Base-by-base conservation (phyloP, 2,329 filamentous ascomycete genomes). In the Calcarisporium arbuscula region DNA sequence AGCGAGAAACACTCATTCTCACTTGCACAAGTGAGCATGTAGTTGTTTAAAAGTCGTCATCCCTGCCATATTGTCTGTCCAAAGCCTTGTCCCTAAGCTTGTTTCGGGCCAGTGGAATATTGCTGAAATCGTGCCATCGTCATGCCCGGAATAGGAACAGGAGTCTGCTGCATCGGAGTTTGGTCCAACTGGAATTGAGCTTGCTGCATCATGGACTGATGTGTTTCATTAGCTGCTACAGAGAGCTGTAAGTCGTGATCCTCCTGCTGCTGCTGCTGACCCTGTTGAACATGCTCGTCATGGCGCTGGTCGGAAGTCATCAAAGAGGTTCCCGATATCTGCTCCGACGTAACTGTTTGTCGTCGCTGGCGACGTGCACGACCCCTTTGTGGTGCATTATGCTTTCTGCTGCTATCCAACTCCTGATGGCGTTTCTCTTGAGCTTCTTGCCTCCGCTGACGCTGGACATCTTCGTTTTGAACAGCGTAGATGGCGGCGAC, bases 401-500 rank as follows among this genome's bases (percentile, higher is more conserved):
- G 46, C 19, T 46, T 47, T 28, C 55, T 53, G 5, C 35, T 45
- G 11, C 60, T 51, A 15, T 64, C 63, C 5, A 63, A 54, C 30
- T 64, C 53, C 12, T 48, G 51, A 37, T 64, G 59, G 4, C 62
- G 52, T 38, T 52, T 57, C 26, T 63, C 54, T 32, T 61, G 58
- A 5, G 54, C 53, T 8, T 63, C 60, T 31, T 58, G 56, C 14
- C 63, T 52, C 33, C 52, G 50, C 32, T 62, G 57, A 9, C 63
- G 54, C 41, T 66, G 63, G 31, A 58, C 40, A 26, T 65, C 63
- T 40, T 67, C 63, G 39, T 65, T 67, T 30, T 67, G 62, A 3
- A 67, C 53, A 9, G 62, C 62, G 34, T 65, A 67, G 10, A 67
- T 62, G 28, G 63, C 63, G 7, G 63, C 63, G 16, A 67, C 54